These are phyloP conservation scores for Ustilago loliicola DNA, from an alignment of 1,284 basidiomycete genomes.

Conservation along the genomic window DNA sequence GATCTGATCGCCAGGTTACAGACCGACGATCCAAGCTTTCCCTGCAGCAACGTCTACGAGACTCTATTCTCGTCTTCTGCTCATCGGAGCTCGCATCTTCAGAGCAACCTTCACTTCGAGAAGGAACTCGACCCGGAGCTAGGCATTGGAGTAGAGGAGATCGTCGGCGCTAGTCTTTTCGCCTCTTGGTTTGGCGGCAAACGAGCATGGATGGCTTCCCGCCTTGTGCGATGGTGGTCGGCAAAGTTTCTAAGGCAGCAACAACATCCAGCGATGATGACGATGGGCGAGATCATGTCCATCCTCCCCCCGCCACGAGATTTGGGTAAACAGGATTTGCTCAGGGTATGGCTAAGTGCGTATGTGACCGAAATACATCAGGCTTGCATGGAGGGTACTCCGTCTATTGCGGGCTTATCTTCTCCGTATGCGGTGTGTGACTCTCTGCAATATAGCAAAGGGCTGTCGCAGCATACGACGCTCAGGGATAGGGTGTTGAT, in stretches of 20 bases:
- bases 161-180: conserved; percentile 37
- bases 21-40: conserved; percentile 41
- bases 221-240: conserved; percentile 39
- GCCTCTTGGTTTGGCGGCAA: conserved; percentile 37
- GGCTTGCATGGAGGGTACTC: conserved; percentile 40
- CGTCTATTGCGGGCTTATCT: conserved; percentile 25
- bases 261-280: conserved; percentile 45
- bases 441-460: conserved; percentile 31
- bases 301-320: conserved; percentile 39
- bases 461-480: conserved; percentile 31
- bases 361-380: conserved; percentile 47
- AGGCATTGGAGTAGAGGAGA: conserved; percentile 45
- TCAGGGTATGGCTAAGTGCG: conserved; percentile 42
- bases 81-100: conserved; percentile 14
- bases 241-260: conserved; percentile 44
- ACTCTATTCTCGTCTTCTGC: conserved; percentile 40
- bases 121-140: conserved; percentile 46
- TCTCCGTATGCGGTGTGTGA: conserved; percentile 37
- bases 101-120: conserved; percentile 37
- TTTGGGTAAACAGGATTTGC: conserved; percentile 43
- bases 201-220: conserved; percentile 45
- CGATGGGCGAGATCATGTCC: conserved; percentile 48
- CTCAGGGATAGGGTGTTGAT: conserved; percentile 35
- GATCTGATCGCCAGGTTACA: conserved; percentile 38
- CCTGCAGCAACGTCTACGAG: conserved; percentile 39